These are phyloP conservation scores for Capsella bursapastoris DNA, from an alignment of 345 rosid species.

Conservation along the genomic window DNA sequence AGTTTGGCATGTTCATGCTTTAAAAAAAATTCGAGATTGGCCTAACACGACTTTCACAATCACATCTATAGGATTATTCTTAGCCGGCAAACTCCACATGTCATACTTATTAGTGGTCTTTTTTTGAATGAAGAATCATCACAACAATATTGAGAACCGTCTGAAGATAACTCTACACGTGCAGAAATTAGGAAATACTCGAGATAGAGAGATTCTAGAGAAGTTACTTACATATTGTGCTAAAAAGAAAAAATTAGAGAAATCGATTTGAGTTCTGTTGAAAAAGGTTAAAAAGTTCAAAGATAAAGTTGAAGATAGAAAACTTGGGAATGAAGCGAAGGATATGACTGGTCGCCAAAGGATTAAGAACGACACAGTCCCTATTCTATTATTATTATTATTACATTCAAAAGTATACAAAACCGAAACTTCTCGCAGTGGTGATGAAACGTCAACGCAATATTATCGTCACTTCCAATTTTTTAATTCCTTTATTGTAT, in stretches of 20 bases:
- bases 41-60: background rate
- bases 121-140: background rate
- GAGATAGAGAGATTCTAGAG: background rate
- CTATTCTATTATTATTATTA: too few species aligned
- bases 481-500: background rate
- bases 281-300: background rate
- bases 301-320: slow-evolving; percentile 21
- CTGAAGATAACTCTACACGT: background rate
- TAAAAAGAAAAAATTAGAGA: too few species aligned
- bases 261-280: background rate
- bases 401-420: slow-evolving; percentile 23
- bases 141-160: background rate
- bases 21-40: background rate
- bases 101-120: background rate
- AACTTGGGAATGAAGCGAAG: slow-evolving; percentile 46
- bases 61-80: background rate
- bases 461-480: slow-evolving; percentile 28
- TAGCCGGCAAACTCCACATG: background rate
- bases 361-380: slow-evolving; percentile 45
- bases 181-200: background rate
- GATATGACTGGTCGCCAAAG: slow-evolving; percentile 43
- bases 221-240: background rate
- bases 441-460: slow-evolving; percentile 68
- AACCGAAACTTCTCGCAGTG: slow-evolving; percentile 48
- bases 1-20: background rate